Base-by-base conservation (phyloP, 129 eudicot species). In the Tanacetum coccineum region DNA sequence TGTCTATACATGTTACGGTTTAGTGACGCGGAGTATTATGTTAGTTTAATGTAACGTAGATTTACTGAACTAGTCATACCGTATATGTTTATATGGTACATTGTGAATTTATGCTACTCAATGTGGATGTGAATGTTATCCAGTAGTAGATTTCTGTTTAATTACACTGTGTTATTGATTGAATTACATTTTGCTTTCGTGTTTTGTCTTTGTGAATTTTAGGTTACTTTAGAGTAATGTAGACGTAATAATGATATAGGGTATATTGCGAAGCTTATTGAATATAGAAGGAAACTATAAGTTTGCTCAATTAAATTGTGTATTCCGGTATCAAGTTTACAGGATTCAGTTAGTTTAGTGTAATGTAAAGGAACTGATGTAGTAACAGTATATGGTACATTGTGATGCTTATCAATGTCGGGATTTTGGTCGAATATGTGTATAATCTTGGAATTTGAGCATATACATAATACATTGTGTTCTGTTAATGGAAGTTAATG, bases 301-400 rank as follows among this genome's bases (percentile, higher is more conserved):
- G 39, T 32, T 32, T 32, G 39, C 39, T 32, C 39, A 32, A 32
- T 32, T 32, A 32, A 7, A 32, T 32, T 32, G 6, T 32, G 39
- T 32, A 32, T 32, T 32, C 39, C 8, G 5, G 39, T 32, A 4
- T 36, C 10, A 9, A 36, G 42, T 36, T 36, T 36, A 36, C 10
- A 32, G 42, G 42, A 36, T 46, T 28, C 13, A 7, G 19, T 48
- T 32, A 26, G 32, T 30, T 17, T 20, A 12, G 19, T 47, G 2
- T 65, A 54, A 64, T n/a, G 61, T 36, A n/a, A 48, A 50, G 62
- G 76, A 21, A 62, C 13, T 39, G 59, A 50, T 72, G 76, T 39
- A 62, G 18, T 19, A 54, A 63, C 13, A 51, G 13, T 21, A 21
- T 57, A 71, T 70, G 66, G 66, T 58, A 22, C 25, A 58, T 13